phyloP scores from a whole-genome alignment of 2,329 filamentous ascomycete species.

The Sordariomycetes sp. region DNA sequence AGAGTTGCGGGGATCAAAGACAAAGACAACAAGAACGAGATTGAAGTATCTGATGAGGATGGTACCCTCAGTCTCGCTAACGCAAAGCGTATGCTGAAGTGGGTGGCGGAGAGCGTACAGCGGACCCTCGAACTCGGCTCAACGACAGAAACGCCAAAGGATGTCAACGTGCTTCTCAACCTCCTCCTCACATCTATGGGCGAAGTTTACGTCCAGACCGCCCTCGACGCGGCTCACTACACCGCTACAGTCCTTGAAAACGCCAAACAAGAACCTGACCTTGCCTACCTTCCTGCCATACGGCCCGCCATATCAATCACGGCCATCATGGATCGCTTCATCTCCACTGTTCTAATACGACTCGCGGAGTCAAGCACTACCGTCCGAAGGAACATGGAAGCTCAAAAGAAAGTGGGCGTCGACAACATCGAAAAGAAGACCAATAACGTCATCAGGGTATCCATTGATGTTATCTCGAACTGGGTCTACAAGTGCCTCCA shows the following conservation, averaged over 20 bases:
- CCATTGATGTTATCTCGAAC: conserved; percentile 59
- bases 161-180: conserved; percentile 76
- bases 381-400: conserved; percentile 82
- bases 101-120: conserved; percentile 91
- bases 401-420: conserved; percentile 64
- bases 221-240: conserved; percentile 62
- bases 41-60: conserved; percentile 85
- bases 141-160: conserved; percentile 82
- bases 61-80: conserved; percentile 73
- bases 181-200: conserved; percentile 82
- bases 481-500: conserved; percentile 67
- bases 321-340: conserved; percentile 87
- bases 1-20: conserved; percentile 76
- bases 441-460: conserved; percentile 47
- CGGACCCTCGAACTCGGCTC: conserved; percentile 85
- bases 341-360: conserved; percentile 81
- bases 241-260: conserved; percentile 68
- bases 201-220: conserved; percentile 65
- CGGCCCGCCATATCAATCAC: conserved; percentile 80
- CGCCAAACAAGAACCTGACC: conserved; percentile 75
- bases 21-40: conserved; percentile 69
- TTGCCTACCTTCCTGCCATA: conserved; percentile 71
- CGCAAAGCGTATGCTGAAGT: conserved; percentile 96
- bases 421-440: conserved; percentile 80
- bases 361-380: conserved; percentile 85